A percentile compares a stretch with the other conserved stretches of the same genome.
Conservation (phyloP, 1,284 basidiomycete species). For the Golubevia sp. region DNA sequence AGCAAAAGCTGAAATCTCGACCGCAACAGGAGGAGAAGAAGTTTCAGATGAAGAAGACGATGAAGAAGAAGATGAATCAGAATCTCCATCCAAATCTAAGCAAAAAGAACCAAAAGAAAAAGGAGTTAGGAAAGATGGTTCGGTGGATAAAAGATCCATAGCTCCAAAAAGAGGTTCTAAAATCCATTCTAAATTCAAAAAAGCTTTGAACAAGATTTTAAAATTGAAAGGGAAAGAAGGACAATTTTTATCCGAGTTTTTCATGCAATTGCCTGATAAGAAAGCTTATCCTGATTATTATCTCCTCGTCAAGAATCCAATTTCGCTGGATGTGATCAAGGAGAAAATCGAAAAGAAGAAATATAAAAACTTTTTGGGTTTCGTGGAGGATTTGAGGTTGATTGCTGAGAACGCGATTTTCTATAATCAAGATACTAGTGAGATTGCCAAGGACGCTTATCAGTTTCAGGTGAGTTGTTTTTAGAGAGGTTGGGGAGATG, state of each 20-base stretch:
- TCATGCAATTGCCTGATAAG: constrained; percentile 42
- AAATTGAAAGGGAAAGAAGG: constrained; percentile 1
- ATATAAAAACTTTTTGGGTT: constrained; percentile 46
- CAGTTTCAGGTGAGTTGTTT: constrained; percentile 20
- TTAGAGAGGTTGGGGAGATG: no score
- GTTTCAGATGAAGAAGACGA: constrained; percentile 1
- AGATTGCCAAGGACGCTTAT: constrained; percentile 46
- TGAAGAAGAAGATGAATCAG: constrained; percentile 2
- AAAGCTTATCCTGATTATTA: constrained; percentile 55
- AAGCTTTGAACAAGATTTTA: not conserved
- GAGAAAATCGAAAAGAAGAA: constrained; percentile 24
- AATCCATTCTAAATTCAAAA: not conserved
- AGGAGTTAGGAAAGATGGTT: not conserved
- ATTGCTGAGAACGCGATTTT: constrained; percentile 57
- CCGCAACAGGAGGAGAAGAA: constrained; percentile 4
- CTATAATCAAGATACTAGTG: constrained; percentile 41
- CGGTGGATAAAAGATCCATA: not conserved
- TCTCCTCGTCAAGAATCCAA: constrained; percentile 39
- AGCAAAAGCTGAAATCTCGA: constrained; percentile 5
- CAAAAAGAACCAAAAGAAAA: not conserved
- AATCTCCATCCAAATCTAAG: no score
- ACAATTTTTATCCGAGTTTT: constrained; percentile 24
- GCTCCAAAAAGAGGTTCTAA: not conserved
- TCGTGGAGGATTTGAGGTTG: constrained; percentile 39
- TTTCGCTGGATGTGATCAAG: constrained; percentile 45